Evolutionary conservation across 345 rosid species (phyloP), one percentile per base, ranked within the genome.

Genomic region (Excoecaria agallocha): DNA sequence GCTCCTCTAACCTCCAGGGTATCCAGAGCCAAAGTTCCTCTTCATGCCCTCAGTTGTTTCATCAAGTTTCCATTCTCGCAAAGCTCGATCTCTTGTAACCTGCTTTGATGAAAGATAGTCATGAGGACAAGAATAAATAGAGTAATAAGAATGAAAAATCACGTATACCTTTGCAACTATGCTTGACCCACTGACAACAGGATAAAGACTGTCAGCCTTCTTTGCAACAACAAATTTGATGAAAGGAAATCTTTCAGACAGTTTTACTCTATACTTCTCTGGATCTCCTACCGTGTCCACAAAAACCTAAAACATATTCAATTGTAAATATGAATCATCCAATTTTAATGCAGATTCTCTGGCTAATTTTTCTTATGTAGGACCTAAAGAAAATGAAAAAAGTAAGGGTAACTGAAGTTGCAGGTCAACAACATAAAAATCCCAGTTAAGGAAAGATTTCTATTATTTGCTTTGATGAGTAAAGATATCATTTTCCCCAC

Each of bases 141-240:
- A 37, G 35, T 20, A 7, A 67, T 24, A 49, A 58, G 20, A 49
- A 52, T n/a, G 62, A 46, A 41, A 45, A 66, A 49, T 16, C 76
- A 66, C 39, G 51, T 43, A 68, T 79, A 95, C 99, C 97, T 95
- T 95, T n/a, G 98, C 99, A 17, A 88, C 97, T 81, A 95, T 95
- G 81, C 97, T 91, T 54, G 99, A 98, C 69, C 98, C 97, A 76
- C 98, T 93, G 43, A 93, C 99, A 66, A 93, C 88, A 52, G 99
- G 98, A 84, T 83, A 93, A 22, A 95, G 87, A 84, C 98, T 93
- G 76, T 93, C 99, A 71, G 99, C 98, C 87, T 95, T 91, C 91
- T 95, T 95, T 52, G 98, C 82, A 80, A 93, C 99, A 22, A 90
- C 91, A 80, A 93, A 89, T 82, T 89, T 93, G 78, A 95, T 80